Percentiles rank a stretch among this genome's conserved stretches.
These are phyloP conservation scores for Colletotrichum simmondsii DNA, from an alignment of 2,329 filamentous ascomycete genomes.

Conservation along the genomic window DNA sequence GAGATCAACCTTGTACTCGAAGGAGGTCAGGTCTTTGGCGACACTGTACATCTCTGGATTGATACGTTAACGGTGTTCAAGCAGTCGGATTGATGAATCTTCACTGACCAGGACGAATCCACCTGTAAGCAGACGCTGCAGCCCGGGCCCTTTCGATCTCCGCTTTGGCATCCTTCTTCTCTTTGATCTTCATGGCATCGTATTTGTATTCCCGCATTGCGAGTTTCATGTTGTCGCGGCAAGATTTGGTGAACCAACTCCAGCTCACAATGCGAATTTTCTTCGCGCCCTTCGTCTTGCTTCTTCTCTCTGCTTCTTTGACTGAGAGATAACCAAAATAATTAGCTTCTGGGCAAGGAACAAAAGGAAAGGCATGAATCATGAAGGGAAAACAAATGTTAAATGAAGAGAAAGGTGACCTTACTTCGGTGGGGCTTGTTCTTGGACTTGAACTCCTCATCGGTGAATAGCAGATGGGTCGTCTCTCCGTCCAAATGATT, in stretches of 20 bases:
- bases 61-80: not conserved
- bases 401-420: not conserved
- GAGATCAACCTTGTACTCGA: conserved; percentile 72
- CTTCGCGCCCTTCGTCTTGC: conserved; percentile 39
- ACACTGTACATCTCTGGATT: conserved; percentile 68
- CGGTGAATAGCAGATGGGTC: conserved; percentile 79
- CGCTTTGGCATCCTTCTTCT: conserved; percentile 45
- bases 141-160: conserved; percentile 44
- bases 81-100: not conserved
- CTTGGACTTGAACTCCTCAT: conserved; percentile 65
- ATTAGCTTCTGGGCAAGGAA: not conserved
- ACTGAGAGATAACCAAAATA: conserved; percentile 42
- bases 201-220: conserved; percentile 54
- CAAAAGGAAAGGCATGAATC: not conserved
- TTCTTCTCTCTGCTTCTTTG: conserved; percentile 45
- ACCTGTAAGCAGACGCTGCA: conserved; percentile 53
- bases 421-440: conserved; percentile 25
- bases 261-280: conserved; percentile 54
- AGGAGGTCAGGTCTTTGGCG: conserved; percentile 71
- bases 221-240: conserved; percentile 40
- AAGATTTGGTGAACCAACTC: conserved; percentile 66
- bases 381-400: not conserved
- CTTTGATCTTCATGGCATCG: conserved; percentile 36
- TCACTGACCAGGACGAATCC: conserved; percentile 61
- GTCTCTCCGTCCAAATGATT: conserved; percentile 62